These are phyloP conservation scores for Pythium angustatum DNA, from an alignment of 352 stramenopile genomes.

Conservation along the genomic window DNA sequence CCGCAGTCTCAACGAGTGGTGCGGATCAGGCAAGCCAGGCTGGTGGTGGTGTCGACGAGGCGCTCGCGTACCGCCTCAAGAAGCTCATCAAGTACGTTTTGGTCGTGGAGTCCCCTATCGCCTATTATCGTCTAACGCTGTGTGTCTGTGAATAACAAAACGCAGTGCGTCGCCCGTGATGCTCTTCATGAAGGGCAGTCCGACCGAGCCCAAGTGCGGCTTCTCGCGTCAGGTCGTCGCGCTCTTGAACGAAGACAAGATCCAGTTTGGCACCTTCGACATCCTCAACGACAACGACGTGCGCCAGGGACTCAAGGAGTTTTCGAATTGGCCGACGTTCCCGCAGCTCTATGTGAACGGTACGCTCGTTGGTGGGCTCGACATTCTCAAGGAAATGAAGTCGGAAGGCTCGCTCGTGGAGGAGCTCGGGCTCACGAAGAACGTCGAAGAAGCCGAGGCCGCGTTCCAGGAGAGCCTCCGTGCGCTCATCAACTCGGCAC, in stretches of 20 bases:
- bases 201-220: constrained; percentile 93
- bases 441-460: constrained; percentile 71
- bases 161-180: constrained; percentile 89
- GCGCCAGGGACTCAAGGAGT: constrained; percentile 96
- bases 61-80: constrained; percentile 74
- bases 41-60: constrained; percentile 55
- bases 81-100: constrained; percentile 79
- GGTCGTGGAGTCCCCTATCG: too few relatives aligned
- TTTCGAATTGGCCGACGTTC: constrained; percentile 98
- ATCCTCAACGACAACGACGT: constrained; percentile 97
- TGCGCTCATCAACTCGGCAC: constrained; percentile 83
- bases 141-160: background rate
- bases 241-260: constrained; percentile 91
- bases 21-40: constrained; percentile 17
- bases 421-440: constrained; percentile 73
- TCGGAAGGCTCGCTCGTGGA: constrained; percentile 76
- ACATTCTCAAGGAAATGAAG: constrained; percentile 98
- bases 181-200: constrained; percentile 99
- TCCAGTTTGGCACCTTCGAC: constrained; percentile 96
- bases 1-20: background rate
- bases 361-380: constrained; percentile 94
- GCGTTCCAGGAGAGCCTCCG: constrained; percentile 86
- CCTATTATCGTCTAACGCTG: too few relatives aligned
- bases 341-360: constrained; percentile 98
- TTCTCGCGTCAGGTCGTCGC: constrained; percentile 95